phyloP scores from a whole-genome alignment of 2,329 filamentous ascomycete genomes.

The Pseudocercospora eumusae region DNA sequence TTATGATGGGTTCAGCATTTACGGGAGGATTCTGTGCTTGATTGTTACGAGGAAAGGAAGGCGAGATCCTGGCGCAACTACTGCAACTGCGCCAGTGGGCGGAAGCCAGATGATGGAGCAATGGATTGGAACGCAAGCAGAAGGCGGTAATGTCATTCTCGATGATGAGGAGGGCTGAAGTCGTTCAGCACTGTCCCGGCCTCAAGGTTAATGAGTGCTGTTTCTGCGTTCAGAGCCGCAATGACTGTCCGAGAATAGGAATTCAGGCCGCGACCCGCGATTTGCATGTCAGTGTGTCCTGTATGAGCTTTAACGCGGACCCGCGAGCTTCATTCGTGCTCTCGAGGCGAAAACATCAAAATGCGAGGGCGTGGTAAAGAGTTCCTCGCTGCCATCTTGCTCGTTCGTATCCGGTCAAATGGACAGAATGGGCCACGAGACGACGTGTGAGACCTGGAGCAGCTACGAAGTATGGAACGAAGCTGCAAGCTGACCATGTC shows the following conservation, averaged over 20 bases:
- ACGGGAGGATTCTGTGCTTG: constrained; percentile 86
- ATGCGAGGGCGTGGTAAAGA: background rate
- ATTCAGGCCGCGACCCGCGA: background rate
- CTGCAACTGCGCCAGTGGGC: constrained; percentile 28
- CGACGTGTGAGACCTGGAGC: no score
- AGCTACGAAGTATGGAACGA: background rate
- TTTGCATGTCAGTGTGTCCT: background rate
- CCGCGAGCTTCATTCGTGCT: background rate
- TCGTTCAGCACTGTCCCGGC: background rate
- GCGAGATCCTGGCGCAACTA: constrained; percentile 39
- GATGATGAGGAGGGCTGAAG: constrained; percentile 37
- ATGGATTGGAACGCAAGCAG: constrained; percentile 44
- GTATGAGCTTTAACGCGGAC: background rate
- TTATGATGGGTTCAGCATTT: constrained; percentile 95
- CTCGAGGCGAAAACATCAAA: background rate
- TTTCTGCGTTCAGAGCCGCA: background rate
- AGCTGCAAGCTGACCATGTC: background rate
- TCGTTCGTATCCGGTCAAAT: background rate
- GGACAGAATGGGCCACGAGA: background rate
- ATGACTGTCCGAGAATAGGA: background rate
- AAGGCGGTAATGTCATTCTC: constrained; percentile 36
- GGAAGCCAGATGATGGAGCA: constrained; percentile 45
- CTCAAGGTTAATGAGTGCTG: background rate
- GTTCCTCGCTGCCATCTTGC: background rate
- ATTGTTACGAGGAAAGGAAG: constrained; percentile 73